Evolutionary conservation across 1,284 basidiomycete species (phyloP).

Genomic region (Rugiboletus extremiorientalis): DNA sequence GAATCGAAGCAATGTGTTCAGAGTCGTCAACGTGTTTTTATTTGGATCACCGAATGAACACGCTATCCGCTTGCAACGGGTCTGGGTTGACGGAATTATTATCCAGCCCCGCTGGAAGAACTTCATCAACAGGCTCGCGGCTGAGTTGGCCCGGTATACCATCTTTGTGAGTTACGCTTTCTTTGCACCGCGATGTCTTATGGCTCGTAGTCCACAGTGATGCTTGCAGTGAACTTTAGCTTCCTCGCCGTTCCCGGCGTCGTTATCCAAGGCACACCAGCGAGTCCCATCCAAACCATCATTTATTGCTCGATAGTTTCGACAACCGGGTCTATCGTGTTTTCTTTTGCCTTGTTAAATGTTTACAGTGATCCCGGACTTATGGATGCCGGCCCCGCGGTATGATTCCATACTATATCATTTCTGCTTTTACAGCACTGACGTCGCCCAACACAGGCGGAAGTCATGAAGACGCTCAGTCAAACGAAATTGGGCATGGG

Average conservation of each 20-base stretch:
- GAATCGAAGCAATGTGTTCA: slow-evolving; percentile 7
- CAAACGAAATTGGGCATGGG: slow-evolving; percentile 9
- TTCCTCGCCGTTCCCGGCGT: slow-evolving; percentile 21
- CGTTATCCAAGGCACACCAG: background rate
- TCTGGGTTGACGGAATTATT: slow-evolving; percentile 27
- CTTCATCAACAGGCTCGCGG: slow-evolving; percentile 43
- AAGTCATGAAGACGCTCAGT: slow-evolving; percentile 5
- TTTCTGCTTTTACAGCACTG: background rate
- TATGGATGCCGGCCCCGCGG: slow-evolving; percentile 2
- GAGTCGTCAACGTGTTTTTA: slow-evolving; percentile 6
- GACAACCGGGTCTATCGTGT: slow-evolving; percentile 15
- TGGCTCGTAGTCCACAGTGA: slow-evolving; percentile 20
- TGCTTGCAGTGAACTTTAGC: slow-evolving; percentile 18
- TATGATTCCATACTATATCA: background rate
- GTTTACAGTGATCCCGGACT: slow-evolving; percentile 17
- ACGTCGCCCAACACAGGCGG: background rate
- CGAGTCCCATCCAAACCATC: slow-evolving; percentile 7
- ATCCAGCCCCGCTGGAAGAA: slow-evolving; percentile 28
- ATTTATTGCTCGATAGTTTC: slow-evolving; percentile 17
- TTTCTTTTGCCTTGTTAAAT: slow-evolving; percentile 15
- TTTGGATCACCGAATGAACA: slow-evolving; percentile 17
- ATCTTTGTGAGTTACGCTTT: slow-evolving; percentile 42
- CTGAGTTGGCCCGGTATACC: slow-evolving; percentile 52
- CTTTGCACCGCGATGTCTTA: background rate
- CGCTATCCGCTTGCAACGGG: slow-evolving; percentile 12